A percentile compares a stretch with the other conserved stretches of the same genome.
Evolutionary conservation across 169 alveolate species (phyloP).

Genomic region (Ichthyophthirius multifiliis): DNA sequence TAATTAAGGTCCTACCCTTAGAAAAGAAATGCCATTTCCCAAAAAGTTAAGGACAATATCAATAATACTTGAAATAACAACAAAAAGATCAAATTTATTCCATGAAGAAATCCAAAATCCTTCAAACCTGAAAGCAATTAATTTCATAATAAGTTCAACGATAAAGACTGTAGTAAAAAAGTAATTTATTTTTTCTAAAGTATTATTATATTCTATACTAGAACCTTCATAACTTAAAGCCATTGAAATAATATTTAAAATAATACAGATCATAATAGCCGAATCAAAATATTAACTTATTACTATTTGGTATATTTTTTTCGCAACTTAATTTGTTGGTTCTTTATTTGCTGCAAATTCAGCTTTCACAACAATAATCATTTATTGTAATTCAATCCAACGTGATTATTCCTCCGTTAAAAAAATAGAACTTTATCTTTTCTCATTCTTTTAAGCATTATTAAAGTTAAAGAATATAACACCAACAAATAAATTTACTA

Average conservation of each 20-base stretch:
- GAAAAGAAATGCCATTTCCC: constrained; percentile 57
- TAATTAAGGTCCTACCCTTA: constrained; percentile 35
- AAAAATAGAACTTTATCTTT: constrained; percentile 37
- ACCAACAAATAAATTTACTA: constrained; percentile 80
- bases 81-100: constrained; percentile 83
- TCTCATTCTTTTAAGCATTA: constrained; percentile 76
- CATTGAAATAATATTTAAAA: constrained; percentile 77
- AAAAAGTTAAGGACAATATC: constrained; percentile 59
- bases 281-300: constrained; percentile 54
- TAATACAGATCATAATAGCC: constrained; percentile 72
- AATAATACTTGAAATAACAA: constrained; percentile 61
- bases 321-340: constrained; percentile 20
- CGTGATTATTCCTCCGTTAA: constrained; percentile 45
- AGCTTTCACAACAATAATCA: constrained; percentile 69
- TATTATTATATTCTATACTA: not conserved
- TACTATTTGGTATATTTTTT: constrained; percentile 8
- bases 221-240: constrained; percentile 48
- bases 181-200: not conserved
- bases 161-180: constrained; percentile 55
- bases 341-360: constrained; percentile 7
- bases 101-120: constrained; percentile 63
- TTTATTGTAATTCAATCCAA: constrained; percentile 74
- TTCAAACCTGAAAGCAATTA: constrained; percentile 39
- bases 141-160: constrained; percentile 33
- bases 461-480: constrained; percentile 81